Percentiles rank a stretch among this genome's conserved stretches.
phyloP scores from a whole-genome alignment of 148 eudicot species.

The Dianthus caryophyllus region DNA sequence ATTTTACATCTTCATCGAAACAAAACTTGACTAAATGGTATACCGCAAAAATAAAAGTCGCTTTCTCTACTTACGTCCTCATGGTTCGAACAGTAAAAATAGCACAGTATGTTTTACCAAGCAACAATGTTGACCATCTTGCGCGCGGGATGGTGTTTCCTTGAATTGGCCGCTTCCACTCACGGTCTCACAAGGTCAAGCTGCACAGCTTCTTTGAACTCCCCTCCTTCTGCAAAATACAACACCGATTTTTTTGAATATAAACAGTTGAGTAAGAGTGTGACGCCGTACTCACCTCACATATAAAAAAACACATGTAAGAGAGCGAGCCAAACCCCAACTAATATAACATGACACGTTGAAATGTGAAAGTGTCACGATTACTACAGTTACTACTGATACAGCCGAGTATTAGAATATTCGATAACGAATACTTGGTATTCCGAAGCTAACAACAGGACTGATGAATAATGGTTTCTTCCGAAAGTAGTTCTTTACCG shows the following conservation, averaged over 20 bases:
- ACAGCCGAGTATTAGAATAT: too few species aligned
- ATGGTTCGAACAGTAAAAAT: not conserved
- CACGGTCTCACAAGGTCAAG: not conserved
- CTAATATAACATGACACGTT: not conserved
- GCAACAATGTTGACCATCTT: not conserved
- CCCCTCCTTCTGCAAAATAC: slow-evolving; percentile 2
- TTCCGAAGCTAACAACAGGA: too few species aligned
- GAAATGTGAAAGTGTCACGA: too few species aligned
- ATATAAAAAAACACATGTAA: not conserved
- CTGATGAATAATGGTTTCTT: too few species aligned
- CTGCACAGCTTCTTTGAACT: not conserved
- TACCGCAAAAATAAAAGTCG: not conserved
- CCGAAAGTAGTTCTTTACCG: too few species aligned
- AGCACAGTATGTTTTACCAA: not conserved
- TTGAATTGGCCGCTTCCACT: not conserved
- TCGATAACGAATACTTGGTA: too few species aligned
- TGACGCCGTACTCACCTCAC: not conserved
- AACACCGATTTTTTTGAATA: not conserved
- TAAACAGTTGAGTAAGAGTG: not conserved
- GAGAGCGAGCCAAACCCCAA: not conserved
- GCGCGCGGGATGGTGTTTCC: not conserved
- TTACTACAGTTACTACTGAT: not conserved
- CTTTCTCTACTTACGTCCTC: not conserved
- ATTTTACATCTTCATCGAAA: not conserved
- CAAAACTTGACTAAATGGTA: not conserved